Base-by-base conservation (phyloP, 352 stramenopile genomes). In the Aphanomyces euteiches region DNA sequence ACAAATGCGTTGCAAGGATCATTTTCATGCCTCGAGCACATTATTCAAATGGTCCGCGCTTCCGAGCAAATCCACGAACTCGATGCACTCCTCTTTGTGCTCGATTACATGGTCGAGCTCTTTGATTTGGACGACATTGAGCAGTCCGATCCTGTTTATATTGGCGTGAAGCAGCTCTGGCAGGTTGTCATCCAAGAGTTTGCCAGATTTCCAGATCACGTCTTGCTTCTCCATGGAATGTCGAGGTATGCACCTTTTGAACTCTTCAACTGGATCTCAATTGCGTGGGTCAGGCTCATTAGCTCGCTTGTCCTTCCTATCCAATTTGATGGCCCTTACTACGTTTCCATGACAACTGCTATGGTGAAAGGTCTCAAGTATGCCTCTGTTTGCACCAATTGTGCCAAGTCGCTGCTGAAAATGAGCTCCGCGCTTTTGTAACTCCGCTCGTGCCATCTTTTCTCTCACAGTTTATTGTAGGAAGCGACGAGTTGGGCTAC, bases 81-180 rank as follows among this genome's bases (percentile, higher is more conserved):
- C 38, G 84, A 91, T 58, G 84, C 85, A 8, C 77, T 92, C 8
- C 69, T 93, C 15, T 92, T 82, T 64, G 75, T 95, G 48, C 74
- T 95, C 7, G 84, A 89, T 40, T 85, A 83, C 58, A 83, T 84
- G 70, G 80, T 93, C 56, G 87, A 95, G 69, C 72, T 95, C 28
- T 91, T 93, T 60, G 87, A 95, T 72, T 83, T 85, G 61, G 79
- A 90, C 69, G 90, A 82, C n/a, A 88, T 85, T 1, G 84, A 85
- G 65, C 89, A 80, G 10, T 79, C 80, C 7, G 80, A 89, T 64
- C 28, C 13, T 56, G 3, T 73, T 47, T 13, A 75, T 73, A 8
- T 58, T 74, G 38, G 64, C 56, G 45, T 74, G 74, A 21, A 67
- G 57, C 67, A 81, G 67, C 59, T 94, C 40, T 63, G 91, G 39